These are phyloP conservation scores for Pestalotiopsis fici DNA, from an alignment of 2,329 filamentous ascomycete species.

Conservation along the genomic window DNA sequence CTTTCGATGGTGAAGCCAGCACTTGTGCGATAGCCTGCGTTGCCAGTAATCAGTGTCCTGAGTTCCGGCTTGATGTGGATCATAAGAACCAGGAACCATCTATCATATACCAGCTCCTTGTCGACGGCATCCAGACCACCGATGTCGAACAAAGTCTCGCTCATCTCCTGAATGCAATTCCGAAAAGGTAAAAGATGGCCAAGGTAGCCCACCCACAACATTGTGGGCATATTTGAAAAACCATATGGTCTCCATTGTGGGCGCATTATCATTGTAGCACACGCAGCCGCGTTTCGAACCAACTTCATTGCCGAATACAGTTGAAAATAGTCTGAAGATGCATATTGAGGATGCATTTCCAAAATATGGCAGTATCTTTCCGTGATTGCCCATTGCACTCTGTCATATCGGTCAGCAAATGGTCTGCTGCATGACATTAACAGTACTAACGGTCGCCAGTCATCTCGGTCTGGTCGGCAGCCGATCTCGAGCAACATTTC, in stretches of 20 bases:
- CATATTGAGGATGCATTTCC: neutral
- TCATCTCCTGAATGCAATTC: too few relatives aligned
- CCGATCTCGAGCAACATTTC: neutral
- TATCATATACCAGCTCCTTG: neutral
- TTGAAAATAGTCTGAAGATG: neutral
- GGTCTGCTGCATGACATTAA: neutral
- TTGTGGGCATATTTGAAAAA: too few relatives aligned
- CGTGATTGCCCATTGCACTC: too few relatives aligned
- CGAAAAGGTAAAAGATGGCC: neutral
- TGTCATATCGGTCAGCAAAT: too few relatives aligned
- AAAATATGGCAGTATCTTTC: neutral
- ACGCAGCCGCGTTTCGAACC: neutral
- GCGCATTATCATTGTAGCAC: too few relatives aligned
- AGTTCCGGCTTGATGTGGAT: neutral
- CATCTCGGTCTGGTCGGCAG: too few relatives aligned
- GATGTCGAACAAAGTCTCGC: neutral
- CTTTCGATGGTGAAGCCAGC: neutral
- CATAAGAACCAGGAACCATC: neutral
- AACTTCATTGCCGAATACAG: neutral
- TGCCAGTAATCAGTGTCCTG: neutral
- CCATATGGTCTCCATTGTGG: neutral
- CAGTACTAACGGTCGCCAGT: neutral
- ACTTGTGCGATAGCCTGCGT: neutral
- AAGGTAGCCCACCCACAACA: too few relatives aligned
- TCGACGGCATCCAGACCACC: neutral